These are phyloP conservation scores for Blastobotrys apis DNA, from an alignment of 1,139 yeast genomes.

Conservation along the genomic window DNA sequence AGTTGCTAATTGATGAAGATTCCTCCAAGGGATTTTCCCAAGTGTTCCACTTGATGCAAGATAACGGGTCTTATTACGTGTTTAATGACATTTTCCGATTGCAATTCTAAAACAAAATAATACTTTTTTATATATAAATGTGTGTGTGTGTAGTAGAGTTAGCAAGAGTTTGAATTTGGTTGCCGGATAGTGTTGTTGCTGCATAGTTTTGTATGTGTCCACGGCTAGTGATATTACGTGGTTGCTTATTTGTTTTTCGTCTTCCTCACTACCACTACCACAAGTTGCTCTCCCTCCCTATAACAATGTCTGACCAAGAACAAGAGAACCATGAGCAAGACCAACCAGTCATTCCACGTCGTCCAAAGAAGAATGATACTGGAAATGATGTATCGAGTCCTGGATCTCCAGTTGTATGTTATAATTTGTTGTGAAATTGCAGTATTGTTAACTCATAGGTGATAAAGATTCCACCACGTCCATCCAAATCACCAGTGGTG, in stretches of 20 bases:
- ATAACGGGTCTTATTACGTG: conserved; percentile 83
- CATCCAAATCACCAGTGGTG: not conserved
- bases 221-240: no score
- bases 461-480: not conserved
- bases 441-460: not conserved
- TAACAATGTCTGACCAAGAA: no score
- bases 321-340: not conserved
- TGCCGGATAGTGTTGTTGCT: no score
- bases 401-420: not conserved
- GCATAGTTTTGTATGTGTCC: no score
- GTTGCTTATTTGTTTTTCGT: no score
- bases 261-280: no score
- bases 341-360: conserved; percentile 6
- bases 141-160: no score
- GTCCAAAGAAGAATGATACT: not conserved
- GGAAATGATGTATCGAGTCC: not conserved
- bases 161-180: no score
- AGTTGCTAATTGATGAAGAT: conserved; percentile 87
- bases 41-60: conserved; percentile 95
- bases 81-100: conserved; percentile 91
- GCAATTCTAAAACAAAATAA: conserved; percentile 43
- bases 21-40: conserved; percentile 94
- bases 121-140: no score
- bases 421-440: not conserved
- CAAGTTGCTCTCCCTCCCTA: no score